A percentile compares a stretch with the other conserved stretches of the same genome.
Evolutionary conservation across 768 basidiomycete genomes (phyloP).

Genomic region (Leccinum truebloodii): DNA sequence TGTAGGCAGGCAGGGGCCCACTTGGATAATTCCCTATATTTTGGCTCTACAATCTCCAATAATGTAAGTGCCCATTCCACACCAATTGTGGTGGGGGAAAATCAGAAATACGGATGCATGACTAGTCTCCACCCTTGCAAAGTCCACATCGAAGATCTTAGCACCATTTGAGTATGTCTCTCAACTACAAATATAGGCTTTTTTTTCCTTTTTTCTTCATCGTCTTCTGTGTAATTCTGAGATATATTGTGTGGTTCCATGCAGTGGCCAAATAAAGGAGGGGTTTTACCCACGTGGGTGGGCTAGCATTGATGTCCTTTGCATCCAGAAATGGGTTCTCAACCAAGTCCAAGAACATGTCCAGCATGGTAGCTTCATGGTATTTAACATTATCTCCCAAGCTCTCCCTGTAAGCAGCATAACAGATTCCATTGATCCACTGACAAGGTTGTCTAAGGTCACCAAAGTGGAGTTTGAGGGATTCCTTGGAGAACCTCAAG

Average conservation of each 20-base stretch:
- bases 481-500: too few species aligned
- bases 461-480: too few species aligned
- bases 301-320: constrained; percentile 2
- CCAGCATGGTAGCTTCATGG: too few species aligned
- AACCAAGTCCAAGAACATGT: not conserved
- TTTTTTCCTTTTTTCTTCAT: not conserved
- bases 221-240: not conserved
- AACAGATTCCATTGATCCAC: too few species aligned
- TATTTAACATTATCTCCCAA: too few species aligned
- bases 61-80: not conserved
- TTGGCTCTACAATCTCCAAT: not conserved
- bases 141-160: not conserved
- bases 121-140: constrained; percentile 5
- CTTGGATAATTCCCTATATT: not conserved
- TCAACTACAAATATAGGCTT: not conserved
- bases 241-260: constrained; percentile 1
- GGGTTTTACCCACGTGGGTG: not conserved
- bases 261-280: constrained; percentile 1
- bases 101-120: not conserved
- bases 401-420: too few species aligned
- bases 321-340: not conserved
- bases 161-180: not conserved
- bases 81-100: not conserved
- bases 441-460: too few species aligned
- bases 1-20: too few species aligned